Percentiles rank a stretch among this genome's conserved stretches.
These are phyloP conservation scores for Cercophora sp. DNA, from an alignment of 495 filamentous ascomycete species.

Conservation along the genomic window DNA sequence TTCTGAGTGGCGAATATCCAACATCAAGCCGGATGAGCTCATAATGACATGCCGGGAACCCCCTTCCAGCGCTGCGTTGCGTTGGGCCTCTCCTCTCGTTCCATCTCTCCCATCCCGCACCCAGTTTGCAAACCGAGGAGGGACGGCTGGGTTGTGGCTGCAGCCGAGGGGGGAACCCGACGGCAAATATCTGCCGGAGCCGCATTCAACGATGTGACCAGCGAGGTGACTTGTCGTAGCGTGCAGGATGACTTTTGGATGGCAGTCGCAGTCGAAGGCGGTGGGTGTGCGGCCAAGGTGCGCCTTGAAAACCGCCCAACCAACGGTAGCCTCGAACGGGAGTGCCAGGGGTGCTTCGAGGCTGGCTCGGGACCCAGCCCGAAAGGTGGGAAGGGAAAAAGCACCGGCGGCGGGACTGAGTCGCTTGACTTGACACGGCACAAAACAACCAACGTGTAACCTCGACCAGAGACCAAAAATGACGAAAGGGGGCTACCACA, in stretches of 20 bases:
- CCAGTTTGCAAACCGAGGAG: background rate
- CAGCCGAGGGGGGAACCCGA: background rate
- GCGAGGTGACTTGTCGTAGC: slow-evolving; percentile 6
- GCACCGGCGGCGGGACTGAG: no score
- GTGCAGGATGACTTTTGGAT: slow-evolving; percentile 6
- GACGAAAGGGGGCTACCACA: no score
- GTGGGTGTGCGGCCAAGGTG: background rate
- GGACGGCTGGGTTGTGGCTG: background rate
- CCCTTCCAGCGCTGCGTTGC: no score
- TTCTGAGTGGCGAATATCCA: no score
- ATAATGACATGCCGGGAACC: background rate
- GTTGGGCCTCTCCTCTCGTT: no score
- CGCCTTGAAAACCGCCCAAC: background rate
- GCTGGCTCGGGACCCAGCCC: no score
- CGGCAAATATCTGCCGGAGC: slow-evolving; percentile 5
- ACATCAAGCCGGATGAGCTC: no score
- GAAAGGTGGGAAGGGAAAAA: no score
- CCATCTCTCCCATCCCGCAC: background rate
- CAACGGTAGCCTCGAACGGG: no score
- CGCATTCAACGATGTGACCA: slow-evolving; percentile 6
- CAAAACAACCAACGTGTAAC: no score
- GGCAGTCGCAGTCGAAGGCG: background rate
- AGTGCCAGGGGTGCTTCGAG: background rate
- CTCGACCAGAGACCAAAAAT: no score
- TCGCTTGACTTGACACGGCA: no score